Conservation (phyloP, 441 rosid genomes). For the Euphorbia celastroides region DNA sequence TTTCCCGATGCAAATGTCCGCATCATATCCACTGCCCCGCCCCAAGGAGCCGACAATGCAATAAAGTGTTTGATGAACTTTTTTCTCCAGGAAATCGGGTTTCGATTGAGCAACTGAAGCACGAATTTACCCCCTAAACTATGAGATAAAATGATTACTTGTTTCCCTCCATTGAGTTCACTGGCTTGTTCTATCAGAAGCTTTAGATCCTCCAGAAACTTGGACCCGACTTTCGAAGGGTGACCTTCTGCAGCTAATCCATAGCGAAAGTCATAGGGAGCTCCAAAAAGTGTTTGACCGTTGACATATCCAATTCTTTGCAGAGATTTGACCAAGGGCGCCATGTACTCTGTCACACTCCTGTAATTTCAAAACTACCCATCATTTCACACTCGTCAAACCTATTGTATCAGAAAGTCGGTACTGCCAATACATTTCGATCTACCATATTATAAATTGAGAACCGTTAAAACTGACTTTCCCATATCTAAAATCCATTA, state of each 20-base stretch:
- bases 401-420: no score
- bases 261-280: constrained; percentile 84
- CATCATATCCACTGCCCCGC: constrained; percentile 65
- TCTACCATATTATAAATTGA: no score
- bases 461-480: no score
- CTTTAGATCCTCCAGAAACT: constrained; percentile 52
- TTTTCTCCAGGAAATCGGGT: constrained; percentile 52
- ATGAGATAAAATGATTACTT: constrained; percentile 66
- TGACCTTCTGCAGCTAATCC: constrained; percentile 67
- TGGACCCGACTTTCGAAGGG: constrained; percentile 58
- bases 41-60: constrained; percentile 86
- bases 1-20: constrained; percentile 66
- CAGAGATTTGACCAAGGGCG: constrained; percentile 51
- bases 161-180: constrained; percentile 47
- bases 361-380: constrained; percentile 33
- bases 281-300: constrained; percentile 59
- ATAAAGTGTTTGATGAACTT: constrained; percentile 64
- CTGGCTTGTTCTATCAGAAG: constrained; percentile 56
- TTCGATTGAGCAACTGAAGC: constrained; percentile 62
- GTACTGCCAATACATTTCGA: no score
- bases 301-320: constrained; percentile 47
- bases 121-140: constrained; percentile 77
- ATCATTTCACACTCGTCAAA: no score
- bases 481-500: no score
- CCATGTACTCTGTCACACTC: constrained; percentile 61